Conservation (phyloP, 2,329 filamentous ascomycete genomes). For the Penicillium sp. region DNA sequence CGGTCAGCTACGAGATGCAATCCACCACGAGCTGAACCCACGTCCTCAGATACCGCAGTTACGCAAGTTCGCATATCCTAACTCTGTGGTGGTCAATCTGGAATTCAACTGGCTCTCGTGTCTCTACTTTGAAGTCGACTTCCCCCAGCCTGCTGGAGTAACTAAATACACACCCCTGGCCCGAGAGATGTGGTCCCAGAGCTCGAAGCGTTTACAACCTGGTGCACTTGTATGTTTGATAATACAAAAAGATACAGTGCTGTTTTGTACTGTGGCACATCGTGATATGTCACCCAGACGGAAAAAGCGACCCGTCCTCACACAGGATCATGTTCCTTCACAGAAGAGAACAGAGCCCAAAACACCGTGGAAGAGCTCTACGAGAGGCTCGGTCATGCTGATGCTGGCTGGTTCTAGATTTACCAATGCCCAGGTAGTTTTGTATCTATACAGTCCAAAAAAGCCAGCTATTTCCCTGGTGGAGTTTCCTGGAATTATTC, state of each 20-base stretch:
- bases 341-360: background rate
- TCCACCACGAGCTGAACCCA: slow-evolving; percentile 18
- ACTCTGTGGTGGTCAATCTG: slow-evolving; percentile 9
- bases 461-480: slow-evolving; percentile 43
- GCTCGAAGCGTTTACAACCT: slow-evolving; percentile 31
- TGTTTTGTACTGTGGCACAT: slow-evolving; percentile 29
- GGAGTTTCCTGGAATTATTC: slow-evolving; percentile 62
- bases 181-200: slow-evolving; percentile 30
- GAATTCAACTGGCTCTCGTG: slow-evolving; percentile 20
- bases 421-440: slow-evolving; percentile 22
- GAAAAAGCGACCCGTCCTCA: background rate
- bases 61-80: slow-evolving; percentile 14
- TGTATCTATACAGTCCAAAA: slow-evolving; percentile 14
- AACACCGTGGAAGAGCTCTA: slow-evolving; percentile 28
- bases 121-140: slow-evolving; percentile 23
- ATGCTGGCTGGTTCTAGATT: slow-evolving; percentile 28
- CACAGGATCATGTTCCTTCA: background rate
- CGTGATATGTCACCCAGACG: slow-evolving; percentile 11
- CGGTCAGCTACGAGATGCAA: slow-evolving; percentile 33
- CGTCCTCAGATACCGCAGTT: slow-evolving; percentile 5
- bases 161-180: slow-evolving; percentile 2
- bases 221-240: slow-evolving; percentile 32
- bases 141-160: slow-evolving; percentile 27
- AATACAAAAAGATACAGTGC: slow-evolving; percentile 14
- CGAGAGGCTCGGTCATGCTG: slow-evolving; percentile 30